These are phyloP conservation scores for Podila epicladia DNA, from an alignment of 192 early-diverging fungal species.

Conservation along the genomic window DNA sequence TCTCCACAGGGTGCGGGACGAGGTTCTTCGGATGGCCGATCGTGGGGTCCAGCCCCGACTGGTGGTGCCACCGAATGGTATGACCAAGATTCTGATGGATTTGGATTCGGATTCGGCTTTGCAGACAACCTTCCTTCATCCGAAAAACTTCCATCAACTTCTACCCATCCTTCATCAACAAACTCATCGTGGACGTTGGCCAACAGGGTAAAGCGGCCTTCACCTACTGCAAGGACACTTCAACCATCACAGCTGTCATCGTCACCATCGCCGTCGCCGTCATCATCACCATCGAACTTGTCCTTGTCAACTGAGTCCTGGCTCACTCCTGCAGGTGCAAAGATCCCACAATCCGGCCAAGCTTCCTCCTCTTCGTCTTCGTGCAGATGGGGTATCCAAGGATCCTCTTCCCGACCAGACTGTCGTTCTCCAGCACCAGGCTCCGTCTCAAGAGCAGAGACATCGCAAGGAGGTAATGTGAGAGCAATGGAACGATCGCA, in stretches of 20 bases:
- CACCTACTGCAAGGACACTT: not conserved
- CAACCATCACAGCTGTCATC: too few relatives aligned
- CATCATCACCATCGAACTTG: not conserved
- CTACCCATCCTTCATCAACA: not conserved
- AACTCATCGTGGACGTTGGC: not conserved
- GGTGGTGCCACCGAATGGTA: not conserved
- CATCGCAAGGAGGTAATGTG: not conserved
- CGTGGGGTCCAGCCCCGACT: not conserved
- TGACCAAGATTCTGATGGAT: not conserved
- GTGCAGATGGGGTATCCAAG: not conserved
- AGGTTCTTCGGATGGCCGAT: not conserved
- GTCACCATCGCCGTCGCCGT: not conserved
- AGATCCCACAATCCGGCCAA: not conserved
- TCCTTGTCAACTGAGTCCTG: not conserved
- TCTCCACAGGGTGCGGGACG: not conserved
- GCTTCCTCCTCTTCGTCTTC: not conserved
- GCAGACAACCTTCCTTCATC: not conserved
- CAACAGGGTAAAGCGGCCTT: not conserved
- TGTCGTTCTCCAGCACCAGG: too few relatives aligned
- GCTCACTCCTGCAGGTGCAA: not conserved
- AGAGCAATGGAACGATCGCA: slow-evolving; percentile 5
- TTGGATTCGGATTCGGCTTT: not conserved
- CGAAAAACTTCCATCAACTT: not conserved
- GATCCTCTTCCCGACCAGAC: not conserved
- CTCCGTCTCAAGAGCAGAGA: too few relatives aligned